Base-by-base conservation (phyloP, 768 basidiomycete species). In the Trametes gibbosa region DNA sequence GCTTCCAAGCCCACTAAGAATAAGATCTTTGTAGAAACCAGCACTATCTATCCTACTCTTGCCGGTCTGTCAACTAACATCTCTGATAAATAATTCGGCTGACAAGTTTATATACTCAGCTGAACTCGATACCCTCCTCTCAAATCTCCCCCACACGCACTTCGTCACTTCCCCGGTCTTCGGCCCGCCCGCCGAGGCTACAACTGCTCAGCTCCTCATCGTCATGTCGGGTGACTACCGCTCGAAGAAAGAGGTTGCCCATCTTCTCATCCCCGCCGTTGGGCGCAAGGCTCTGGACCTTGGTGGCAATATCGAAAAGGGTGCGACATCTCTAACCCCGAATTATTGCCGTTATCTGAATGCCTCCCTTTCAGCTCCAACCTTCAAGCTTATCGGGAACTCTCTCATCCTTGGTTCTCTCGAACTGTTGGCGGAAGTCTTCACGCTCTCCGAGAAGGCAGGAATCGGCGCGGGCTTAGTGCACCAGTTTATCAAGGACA, bases 1-100 rank as follows among this genome's bases (percentile, higher is more conserved):
- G 64, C 63, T 12, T 42, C 61, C 16, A 77, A 79, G 29, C 77
- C 81, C 1, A 68, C 77, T 7, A 78, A 74, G 67, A 72, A 77
- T 63, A 93, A 86, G 70, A 88, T 92, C 46, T 92, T 95, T 63
- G 86, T 93, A 32, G 92, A 95, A 65, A 92, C 88, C 13, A 86
- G 85, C 73, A 95, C 92, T 2, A 90, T 91, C 48, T 70, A 66
- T 37, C 68, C 67, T 2, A 53, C 64, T 0, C 53, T 69, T 21
- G 67, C 69, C 43, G 69, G 69, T 69, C 23, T 19, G 64, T 45
- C 5, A 19, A 29, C 63, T 84, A 46, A 84, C 84, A 59, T 84
- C 84, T 25, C 64, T 77, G 19, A 61, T 82, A 79, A 76, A 68
- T 65, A 53, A 32, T 19, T 21, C 32, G 17, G 19, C 47, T 29